phyloP scores from a whole-genome alignment of 1,139 yeast species.

The Geotrichum bryndzae region DNA sequence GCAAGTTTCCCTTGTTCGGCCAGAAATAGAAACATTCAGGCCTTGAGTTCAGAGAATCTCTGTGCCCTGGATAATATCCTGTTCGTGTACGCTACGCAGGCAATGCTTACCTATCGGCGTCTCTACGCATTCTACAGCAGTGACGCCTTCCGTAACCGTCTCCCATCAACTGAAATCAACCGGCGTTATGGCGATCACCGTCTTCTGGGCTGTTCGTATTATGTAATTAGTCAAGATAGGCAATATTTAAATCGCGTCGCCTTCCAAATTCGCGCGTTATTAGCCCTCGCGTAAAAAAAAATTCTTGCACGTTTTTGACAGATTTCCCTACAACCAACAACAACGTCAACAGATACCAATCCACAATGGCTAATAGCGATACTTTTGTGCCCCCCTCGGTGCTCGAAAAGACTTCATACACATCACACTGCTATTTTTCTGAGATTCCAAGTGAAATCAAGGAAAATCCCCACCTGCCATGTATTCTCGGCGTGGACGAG shows the following conservation, averaged over 20 bases:
- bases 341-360: not conserved
- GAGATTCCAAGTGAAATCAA: constrained; percentile 32
- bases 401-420: constrained; percentile 17
- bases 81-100: not conserved
- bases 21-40: no score
- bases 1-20: no score
- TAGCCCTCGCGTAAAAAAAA: not conserved
- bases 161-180: not conserved
- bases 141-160: not conserved
- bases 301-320: not conserved
- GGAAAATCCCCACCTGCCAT: constrained; percentile 29
- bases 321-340: not conserved
- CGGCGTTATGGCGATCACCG: not conserved
- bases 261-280: not conserved
- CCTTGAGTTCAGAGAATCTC: not conserved
- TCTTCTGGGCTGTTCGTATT: not conserved
- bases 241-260: not conserved
- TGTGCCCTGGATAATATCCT: not conserved
- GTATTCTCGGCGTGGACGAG: constrained; percentile 86
- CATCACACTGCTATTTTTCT: constrained; percentile 36
- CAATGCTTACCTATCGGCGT: not conserved
- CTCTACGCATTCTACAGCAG: not conserved
- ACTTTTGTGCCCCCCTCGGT: constrained; percentile 31
- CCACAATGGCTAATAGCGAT: not conserved
- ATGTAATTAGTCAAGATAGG: not conserved